phyloP scores from a whole-genome alignment of 1,139 yeast species.

The Blastobotrys malaysiensis region DNA sequence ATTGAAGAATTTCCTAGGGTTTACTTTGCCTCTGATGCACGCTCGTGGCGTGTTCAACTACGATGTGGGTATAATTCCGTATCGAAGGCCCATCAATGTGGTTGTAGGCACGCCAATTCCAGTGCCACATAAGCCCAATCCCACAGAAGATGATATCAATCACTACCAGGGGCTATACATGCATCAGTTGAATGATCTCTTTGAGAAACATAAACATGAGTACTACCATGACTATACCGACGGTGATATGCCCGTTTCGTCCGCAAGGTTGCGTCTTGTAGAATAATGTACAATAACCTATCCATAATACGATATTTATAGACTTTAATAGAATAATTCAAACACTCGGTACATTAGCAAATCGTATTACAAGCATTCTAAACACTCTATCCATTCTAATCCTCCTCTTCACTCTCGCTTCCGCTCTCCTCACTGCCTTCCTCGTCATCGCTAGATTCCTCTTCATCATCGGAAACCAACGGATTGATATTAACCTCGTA shows the following conservation, averaged over 20 bases:
- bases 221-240: slow-evolving; percentile 30
- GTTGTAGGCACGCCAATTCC: slow-evolving; percentile 73
- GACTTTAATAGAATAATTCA: background rate
- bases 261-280: slow-evolving; percentile 18
- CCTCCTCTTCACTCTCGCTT: background rate
- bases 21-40: slow-evolving; percentile 85
- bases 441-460: slow-evolving; percentile 20
- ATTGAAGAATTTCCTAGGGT: slow-evolving; percentile 66
- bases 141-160: slow-evolving; percentile 48
- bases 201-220: slow-evolving; percentile 60
- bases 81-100: slow-evolving; percentile 70
- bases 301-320: no score
- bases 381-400: background rate
- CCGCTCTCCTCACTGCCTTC: slow-evolving; percentile 11
- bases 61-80: slow-evolving; percentile 88
- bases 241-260: slow-evolving; percentile 1
- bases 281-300: slow-evolving; percentile 19
- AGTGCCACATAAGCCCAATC: slow-evolving; percentile 49
- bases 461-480: slow-evolving; percentile 34
- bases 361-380: no score
- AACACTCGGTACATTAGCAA: no score
- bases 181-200: slow-evolving; percentile 59
- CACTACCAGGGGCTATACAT: slow-evolving; percentile 69
- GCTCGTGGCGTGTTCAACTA: slow-evolving; percentile 92
- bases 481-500: slow-evolving; percentile 55